Base-by-base conservation (phyloP, 1,284 basidiomycete species). In the Cryptococcus sp. region DNA sequence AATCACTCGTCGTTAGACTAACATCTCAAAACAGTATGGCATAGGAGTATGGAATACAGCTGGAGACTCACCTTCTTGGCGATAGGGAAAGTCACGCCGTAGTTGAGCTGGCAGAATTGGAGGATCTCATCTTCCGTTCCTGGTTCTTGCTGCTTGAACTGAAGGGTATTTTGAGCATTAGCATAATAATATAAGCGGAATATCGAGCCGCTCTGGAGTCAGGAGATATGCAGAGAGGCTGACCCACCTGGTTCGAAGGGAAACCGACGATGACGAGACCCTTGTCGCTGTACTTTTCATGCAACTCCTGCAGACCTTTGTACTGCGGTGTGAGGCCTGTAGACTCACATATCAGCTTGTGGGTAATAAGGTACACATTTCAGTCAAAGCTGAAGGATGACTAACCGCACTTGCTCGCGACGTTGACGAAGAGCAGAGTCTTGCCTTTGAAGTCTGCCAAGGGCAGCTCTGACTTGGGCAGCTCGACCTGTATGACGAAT, bases 321-420 rank as follows among this genome's bases (percentile, higher is more conserved):
- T 93, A 93, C 77, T 95, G 92, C 10, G 89, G 88, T 6, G 91
- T 92, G 70, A 93, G 91, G 34, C 91, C 91, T 73, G 46, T 13
- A 6, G 13, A 23, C 3, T 29, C 22, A 25, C 38, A 16, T n/a
- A n/a, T 34, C 29, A 34, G 29, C 8, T 10, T 34, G 29, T 34
- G 25, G 5, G 29, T 5, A 10, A 34, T 5, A 7, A 10, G 29
- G 29, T n/a, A n/a, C n/a, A 34, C 5, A 5, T 34, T 5, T 34
- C 29, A 34, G 5, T 10, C 2, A 34, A 34, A 34, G 29, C 5
- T 34, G 13, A 3, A 1, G 6, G 10, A 39, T 16, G 50, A 64
- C 69, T 52, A 23, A 65, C 75, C 76, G 53, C 77, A 79, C 56
- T 75, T 74, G 61, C 66, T 70, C 20, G 77, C 77, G 46, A 78